These are phyloP conservation scores for Cyclotella sp. DNA, from an alignment of 108 stramenopile genomes.

Conservation along the genomic window DNA sequence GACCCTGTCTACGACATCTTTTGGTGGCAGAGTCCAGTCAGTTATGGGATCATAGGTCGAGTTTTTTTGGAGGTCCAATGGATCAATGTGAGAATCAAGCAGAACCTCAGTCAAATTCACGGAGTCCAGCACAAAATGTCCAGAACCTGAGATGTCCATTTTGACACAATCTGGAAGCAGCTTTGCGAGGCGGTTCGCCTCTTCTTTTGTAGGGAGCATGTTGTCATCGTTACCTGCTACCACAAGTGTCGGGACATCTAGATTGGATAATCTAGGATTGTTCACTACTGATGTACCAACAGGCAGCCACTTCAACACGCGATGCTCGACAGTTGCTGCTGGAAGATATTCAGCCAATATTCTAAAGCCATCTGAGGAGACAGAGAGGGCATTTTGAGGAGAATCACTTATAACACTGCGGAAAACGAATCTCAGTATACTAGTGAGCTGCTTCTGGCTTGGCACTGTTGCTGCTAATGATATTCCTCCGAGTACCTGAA, in stretches of 20 bases:
- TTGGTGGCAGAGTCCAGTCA: conserved; percentile 78
- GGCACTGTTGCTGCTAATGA: conserved; percentile 64
- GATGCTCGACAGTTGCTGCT: conserved; percentile 61
- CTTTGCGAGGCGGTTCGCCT: conserved; percentile 66
- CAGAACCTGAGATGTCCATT: conserved; percentile 64
- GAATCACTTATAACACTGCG: conserved; percentile 13
- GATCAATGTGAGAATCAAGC: conserved; percentile 78
- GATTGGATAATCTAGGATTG: conserved; percentile 53
- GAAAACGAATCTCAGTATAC: conserved; percentile 60
- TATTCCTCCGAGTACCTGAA: conserved; percentile 61
- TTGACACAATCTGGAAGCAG: conserved; percentile 67
- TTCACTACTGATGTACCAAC: conserved; percentile 71
- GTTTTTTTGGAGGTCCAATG: conserved; percentile 49
- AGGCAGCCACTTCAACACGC: conserved; percentile 78
- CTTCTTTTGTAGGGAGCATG: conserved; percentile 73
- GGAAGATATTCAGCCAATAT: conserved; percentile 70
- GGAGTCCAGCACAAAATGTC: conserved; percentile 83
- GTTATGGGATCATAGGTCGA: conserved; percentile 71
- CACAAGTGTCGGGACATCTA: conserved; percentile 74
- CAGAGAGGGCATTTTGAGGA: conserved; percentile 35
- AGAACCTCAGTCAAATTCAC: conserved; percentile 90
- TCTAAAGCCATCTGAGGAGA: conserved; percentile 60
- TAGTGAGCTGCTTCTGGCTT: conserved; percentile 56
- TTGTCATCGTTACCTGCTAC: conserved; percentile 80
- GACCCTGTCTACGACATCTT: conserved; percentile 56